Conservation (phyloP, 352 stramenopile species). For the Globisporangium iwayamae region DNA sequence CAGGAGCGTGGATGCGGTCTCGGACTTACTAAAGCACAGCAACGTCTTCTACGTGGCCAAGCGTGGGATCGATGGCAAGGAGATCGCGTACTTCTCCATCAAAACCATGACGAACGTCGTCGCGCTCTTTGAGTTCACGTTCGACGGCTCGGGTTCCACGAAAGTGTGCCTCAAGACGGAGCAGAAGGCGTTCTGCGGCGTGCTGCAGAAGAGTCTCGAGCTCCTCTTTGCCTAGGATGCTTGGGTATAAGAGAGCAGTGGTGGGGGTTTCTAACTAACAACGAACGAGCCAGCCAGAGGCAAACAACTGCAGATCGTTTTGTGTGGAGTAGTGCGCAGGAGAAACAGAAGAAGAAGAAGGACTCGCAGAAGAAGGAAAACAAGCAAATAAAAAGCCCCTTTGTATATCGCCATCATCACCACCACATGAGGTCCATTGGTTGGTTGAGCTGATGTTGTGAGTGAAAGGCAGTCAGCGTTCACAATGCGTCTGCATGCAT, state of each 20-base stretch:
- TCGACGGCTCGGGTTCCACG: slow-evolving; percentile 88
- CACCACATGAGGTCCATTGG: neutral
- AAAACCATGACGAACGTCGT: slow-evolving; percentile 91
- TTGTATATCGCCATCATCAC: neutral
- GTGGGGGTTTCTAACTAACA: neutral
- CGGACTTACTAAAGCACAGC: slow-evolving; percentile 79
- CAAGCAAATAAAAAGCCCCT: neutral
- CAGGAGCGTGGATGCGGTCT: slow-evolving; percentile 81
- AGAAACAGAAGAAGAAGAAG: neutral
- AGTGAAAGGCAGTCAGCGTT: too few species aligned
- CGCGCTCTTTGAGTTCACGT: slow-evolving; percentile 94
- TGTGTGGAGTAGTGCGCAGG: neutral
- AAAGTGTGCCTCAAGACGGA: slow-evolving; percentile 96
- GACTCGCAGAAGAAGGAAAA: neutral
- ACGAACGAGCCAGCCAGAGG: neutral
- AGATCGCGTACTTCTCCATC: slow-evolving; percentile 95
- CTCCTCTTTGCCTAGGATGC: slow-evolving; percentile 37
- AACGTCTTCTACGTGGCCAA: slow-evolving; percentile 96
- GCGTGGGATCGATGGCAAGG: slow-evolving; percentile 90
- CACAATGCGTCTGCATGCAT: neutral
- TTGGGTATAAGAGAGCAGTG: neutral
- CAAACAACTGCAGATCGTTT: neutral
- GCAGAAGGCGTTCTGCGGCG: slow-evolving; percentile 83
- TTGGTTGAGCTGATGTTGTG: neutral
- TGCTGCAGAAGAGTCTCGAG: slow-evolving; percentile 90